A percentile compares a stretch with the other conserved stretches of the same genome.
phyloP scores from a whole-genome alignment of 306 rosid genomes.

The Gillenia trifoliata region DNA sequence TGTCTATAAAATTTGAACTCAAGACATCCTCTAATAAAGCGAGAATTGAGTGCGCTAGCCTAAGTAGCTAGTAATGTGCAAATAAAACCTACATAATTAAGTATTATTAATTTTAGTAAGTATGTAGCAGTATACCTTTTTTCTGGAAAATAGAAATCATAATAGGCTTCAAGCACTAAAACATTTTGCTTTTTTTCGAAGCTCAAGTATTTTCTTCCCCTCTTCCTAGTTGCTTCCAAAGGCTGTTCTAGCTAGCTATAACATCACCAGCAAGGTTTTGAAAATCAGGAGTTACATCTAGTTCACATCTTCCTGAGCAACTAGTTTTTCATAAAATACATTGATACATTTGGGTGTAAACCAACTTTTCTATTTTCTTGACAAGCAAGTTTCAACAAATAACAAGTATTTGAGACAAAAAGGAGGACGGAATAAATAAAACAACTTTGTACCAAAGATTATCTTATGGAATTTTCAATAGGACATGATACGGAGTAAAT shows the following conservation, averaged over 20 bases:
- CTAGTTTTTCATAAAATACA: too few species aligned
- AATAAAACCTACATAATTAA: background rate
- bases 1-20: too few species aligned
- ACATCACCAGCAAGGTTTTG: conserved; percentile 27
- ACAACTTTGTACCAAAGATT: too few species aligned
- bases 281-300: conserved; percentile 36
- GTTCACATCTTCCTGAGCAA: conserved; percentile 33
- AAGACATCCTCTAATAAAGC: too few species aligned
- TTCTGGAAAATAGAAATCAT: conserved; percentile 38
- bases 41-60: too few species aligned
- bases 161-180: conserved; percentile 33
- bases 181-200: conserved; percentile 31
- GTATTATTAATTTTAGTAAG: background rate
- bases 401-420: too few species aligned
- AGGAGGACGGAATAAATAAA: too few species aligned
- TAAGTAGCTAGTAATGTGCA: background rate
- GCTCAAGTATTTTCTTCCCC: conserved; percentile 42
- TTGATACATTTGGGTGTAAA: too few species aligned
- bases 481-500: too few species aligned
- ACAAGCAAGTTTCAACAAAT: too few species aligned
- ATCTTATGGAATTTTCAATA: too few species aligned
- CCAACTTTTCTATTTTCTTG: too few species aligned
- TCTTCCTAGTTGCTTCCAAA: conserved; percentile 43
- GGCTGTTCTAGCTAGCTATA: conserved; percentile 42
- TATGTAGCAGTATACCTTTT: conserved; percentile 16